These are phyloP conservation scores for Proliferodiscus dingleyae DNA, from an alignment of 2,329 filamentous ascomycete species.

Conservation along the genomic window DNA sequence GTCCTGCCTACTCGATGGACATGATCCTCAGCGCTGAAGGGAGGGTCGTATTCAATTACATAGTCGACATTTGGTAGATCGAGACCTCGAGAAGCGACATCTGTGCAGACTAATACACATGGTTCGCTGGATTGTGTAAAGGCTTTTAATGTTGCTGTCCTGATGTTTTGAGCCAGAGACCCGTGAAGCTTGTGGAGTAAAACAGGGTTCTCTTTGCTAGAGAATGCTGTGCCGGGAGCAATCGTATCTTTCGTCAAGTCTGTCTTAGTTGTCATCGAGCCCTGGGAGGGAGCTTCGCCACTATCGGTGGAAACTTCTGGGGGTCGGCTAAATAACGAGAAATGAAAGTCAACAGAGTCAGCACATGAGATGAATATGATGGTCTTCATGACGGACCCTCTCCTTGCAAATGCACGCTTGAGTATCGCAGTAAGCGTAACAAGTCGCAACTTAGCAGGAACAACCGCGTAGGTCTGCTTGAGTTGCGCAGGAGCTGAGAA, in stretches of 20 bases:
- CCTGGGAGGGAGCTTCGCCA: slow-evolving; percentile 30
- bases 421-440: slow-evolving; percentile 82
- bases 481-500: slow-evolving; percentile 88
- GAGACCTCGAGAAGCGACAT: slow-evolving; percentile 91
- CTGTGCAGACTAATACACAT: slow-evolving; percentile 84
- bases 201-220: slow-evolving; percentile 72
- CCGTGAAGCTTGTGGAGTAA: slow-evolving; percentile 84
- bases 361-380: slow-evolving; percentile 97
- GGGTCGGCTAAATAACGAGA: slow-evolving; percentile 62
- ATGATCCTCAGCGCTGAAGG: slow-evolving; percentile 90
- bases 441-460: slow-evolving; percentile 83
- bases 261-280: slow-evolving; percentile 25
- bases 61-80: slow-evolving; percentile 94
- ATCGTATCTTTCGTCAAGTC: slow-evolving; percentile 53
- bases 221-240: slow-evolving; percentile 66
- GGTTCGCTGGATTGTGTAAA: slow-evolving; percentile 72
- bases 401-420: slow-evolving; percentile 81
- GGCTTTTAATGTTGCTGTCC: slow-evolving; percentile 77
- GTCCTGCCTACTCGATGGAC: slow-evolving; percentile 93
- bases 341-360: slow-evolving; percentile 96
- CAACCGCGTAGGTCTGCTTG: slow-evolving; percentile 84
- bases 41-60: slow-evolving; percentile 93
- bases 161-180: slow-evolving; percentile 79
- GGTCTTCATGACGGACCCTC: slow-evolving; percentile 90
- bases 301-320: slow-evolving; percentile 27